Evolutionary conservation across 108 stramenopile species (phyloP).

Genomic region (Pseudonitzschia pungens): DNA sequence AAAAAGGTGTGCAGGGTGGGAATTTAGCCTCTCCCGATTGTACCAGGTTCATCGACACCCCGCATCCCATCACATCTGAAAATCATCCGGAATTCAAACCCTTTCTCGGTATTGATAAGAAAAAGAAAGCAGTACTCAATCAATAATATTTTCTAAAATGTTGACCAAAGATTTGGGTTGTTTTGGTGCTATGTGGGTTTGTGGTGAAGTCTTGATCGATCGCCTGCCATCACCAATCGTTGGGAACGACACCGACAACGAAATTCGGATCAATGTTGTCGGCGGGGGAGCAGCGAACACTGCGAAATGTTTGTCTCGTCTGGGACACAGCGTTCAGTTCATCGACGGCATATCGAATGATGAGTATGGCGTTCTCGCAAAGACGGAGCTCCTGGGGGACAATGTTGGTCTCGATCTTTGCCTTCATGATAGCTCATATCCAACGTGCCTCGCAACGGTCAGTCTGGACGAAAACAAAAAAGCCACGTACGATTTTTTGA

Average conservation of each 20-base stretch:
- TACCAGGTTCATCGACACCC: too few species aligned
- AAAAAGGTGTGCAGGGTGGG: too few species aligned
- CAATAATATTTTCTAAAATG: too few species aligned
- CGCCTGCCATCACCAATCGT: background rate
- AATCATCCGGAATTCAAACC: too few species aligned
- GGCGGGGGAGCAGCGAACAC: background rate
- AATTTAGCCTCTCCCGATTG: too few species aligned
- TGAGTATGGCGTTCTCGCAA: background rate
- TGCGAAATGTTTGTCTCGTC: background rate
- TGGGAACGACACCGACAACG: background rate
- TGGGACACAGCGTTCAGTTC: background rate
- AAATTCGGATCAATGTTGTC: background rate
- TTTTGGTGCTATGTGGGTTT: conserved; percentile 7
- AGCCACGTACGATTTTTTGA: background rate
- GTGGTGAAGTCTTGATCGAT: background rate
- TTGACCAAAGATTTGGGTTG: background rate
- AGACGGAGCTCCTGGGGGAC: background rate
- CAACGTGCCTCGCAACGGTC: background rate
- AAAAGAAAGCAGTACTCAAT: too few species aligned
- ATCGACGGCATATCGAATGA: background rate
- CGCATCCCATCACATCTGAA: too few species aligned
- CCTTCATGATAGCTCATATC: background rate
- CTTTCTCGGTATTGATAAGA: too few species aligned
- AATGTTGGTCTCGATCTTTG: background rate
- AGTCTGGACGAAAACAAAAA: conserved; percentile 5